Conservation (phyloP, 345 rosid genomes). For the Rhodamnia rubescens region DNA sequence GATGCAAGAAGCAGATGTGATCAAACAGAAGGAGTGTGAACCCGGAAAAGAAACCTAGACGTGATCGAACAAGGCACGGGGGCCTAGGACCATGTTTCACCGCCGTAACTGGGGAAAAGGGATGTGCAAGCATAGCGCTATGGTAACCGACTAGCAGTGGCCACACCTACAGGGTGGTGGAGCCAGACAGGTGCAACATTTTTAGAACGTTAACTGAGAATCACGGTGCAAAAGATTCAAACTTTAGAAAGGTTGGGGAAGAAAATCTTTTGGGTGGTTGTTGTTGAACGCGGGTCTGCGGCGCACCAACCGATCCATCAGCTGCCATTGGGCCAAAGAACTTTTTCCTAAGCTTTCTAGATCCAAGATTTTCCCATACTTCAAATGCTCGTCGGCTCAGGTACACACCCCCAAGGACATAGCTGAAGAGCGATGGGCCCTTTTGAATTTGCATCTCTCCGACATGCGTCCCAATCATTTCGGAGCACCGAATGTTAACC, state of each 20-base stretch:
- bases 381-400: background rate
- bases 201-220: background rate
- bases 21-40: background rate
- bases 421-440: background rate
- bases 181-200: background rate
- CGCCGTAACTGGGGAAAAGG: background rate
- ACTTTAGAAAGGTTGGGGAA: background rate
- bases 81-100: background rate
- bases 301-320: background rate
- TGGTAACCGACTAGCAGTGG: background rate
- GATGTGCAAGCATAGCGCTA: background rate
- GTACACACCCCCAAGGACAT: background rate
- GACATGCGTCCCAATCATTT: no score
- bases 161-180: background rate
- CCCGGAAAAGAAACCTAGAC: background rate
- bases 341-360: background rate
- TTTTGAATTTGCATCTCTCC: no score
- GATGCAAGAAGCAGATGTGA: background rate
- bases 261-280: background rate
- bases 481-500: background rate
- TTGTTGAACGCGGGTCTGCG: background rate
- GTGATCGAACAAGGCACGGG: background rate
- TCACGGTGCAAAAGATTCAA: background rate
- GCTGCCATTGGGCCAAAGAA: background rate
- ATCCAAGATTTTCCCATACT: background rate